Evolutionary conservation across 306 rosid species (phyloP).

Genomic region (Casuarina equisetifolia): DNA sequence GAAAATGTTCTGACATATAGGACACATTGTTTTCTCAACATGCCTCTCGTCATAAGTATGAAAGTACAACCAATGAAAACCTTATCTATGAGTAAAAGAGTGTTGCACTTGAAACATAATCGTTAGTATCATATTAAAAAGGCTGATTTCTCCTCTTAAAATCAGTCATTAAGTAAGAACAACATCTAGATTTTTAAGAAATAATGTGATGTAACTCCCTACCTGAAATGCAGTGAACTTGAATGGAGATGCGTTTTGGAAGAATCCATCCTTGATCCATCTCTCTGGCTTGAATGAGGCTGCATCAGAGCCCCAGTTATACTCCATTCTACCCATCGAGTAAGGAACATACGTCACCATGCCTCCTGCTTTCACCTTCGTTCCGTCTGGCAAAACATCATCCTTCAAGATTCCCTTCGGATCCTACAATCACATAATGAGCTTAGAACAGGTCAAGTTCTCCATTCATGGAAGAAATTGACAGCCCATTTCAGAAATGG

Average conservation of each 20-base stretch:
- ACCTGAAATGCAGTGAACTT: constrained; percentile 97
- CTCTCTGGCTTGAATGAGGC: constrained; percentile 75
- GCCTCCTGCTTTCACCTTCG: constrained; percentile 88
- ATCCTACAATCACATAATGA: constrained; percentile 46
- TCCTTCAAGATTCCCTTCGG: constrained; percentile 86
- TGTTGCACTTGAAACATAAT: too few relatives aligned
- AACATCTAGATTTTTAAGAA: too few relatives aligned
- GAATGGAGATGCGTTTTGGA: constrained; percentile 73
- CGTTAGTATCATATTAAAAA: too few relatives aligned
- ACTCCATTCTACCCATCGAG: constrained; percentile 96
- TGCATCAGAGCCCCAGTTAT: constrained; percentile 90
- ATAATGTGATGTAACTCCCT: background rate
- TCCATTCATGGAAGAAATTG: background rate
- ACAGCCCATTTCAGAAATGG: background rate
- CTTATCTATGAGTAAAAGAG: too few relatives aligned
- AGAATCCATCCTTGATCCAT: constrained; percentile 77
- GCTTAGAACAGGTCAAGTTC: too few relatives aligned
- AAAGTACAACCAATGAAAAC: too few relatives aligned
- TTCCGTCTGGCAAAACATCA: constrained; percentile 91
- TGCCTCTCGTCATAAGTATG: too few relatives aligned
- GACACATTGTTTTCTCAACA: too few relatives aligned
- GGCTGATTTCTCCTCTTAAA: too few relatives aligned
- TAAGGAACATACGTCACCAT: constrained; percentile 97
- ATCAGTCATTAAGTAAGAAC: too few relatives aligned
- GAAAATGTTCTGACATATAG: too few relatives aligned